These are phyloP conservation scores for Penicillium capsulatum DNA, from an alignment of 2,329 filamentous ascomycete genomes.

Conservation along the genomic window DNA sequence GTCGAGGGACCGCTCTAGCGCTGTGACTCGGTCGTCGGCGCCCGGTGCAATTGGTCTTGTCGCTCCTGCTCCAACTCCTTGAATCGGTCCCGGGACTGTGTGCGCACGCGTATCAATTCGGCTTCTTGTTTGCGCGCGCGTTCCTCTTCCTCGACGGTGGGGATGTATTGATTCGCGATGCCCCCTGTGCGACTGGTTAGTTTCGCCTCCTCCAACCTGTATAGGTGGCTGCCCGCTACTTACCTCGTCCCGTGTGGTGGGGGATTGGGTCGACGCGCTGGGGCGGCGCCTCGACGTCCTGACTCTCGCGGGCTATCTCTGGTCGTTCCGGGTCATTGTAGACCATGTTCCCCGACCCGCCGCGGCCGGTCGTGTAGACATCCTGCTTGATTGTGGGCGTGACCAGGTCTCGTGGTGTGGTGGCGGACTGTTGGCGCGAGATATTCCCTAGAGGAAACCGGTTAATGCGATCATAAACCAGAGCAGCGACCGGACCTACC, in stretches of 20 bases:
- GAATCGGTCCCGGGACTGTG: constrained; percentile 26
- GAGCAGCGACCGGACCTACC: constrained; percentile 41
- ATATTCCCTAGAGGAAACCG: constrained; percentile 55
- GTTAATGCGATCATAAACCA: no score
- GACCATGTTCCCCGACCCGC: constrained; percentile 85
- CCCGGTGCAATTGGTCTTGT: constrained; percentile 11
- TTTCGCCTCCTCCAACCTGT: constrained; percentile 1
- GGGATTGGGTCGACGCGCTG: constrained; percentile 37
- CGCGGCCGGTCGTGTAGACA: constrained; percentile 85
- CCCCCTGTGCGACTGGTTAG: constrained; percentile 26
- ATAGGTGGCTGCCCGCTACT: constrained; percentile 7
- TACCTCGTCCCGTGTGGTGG: constrained; percentile 45
- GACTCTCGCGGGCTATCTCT: constrained; percentile 67
- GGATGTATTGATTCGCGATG: constrained; percentile 36
- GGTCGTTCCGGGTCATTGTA: constrained; percentile 64
- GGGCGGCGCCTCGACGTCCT: constrained; percentile 67
- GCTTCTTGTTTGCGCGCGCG: constrained; percentile 33
- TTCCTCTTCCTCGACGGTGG: constrained; percentile 22
- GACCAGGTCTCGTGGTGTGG: constrained; percentile 62
- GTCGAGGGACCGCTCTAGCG: no score
- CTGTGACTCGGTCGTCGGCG: no score
- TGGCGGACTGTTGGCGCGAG: constrained; percentile 46
- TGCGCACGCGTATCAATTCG: constrained; percentile 31
- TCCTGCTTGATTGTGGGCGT: constrained; percentile 79
- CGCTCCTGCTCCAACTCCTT: constrained; percentile 24